Evolutionary conservation across 805 yeast genomes (phyloP).

Genomic region (Zygosaccharomyces bailii): DNA sequence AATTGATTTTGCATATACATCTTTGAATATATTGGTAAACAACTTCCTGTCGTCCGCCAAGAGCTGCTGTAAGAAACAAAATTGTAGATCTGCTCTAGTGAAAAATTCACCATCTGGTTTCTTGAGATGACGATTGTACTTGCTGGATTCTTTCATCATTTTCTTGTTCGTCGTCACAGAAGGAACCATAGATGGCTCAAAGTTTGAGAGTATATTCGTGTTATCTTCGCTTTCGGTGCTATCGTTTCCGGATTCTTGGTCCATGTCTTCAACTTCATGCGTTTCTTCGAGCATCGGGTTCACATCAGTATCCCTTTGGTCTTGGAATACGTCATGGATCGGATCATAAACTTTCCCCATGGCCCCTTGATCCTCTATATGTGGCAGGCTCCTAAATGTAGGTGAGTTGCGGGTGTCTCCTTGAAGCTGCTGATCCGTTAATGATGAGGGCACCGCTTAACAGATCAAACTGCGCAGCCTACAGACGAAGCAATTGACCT

Average conservation of each 20-base stretch:
- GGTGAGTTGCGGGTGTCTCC: background rate
- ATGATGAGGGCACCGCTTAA: background rate
- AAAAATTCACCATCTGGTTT: slow-evolving; percentile 91
- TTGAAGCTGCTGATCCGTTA: background rate
- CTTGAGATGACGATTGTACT: slow-evolving; percentile 56
- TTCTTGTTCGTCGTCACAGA: slow-evolving; percentile 17
- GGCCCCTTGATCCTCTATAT: background rate
- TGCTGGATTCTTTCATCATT: slow-evolving; percentile 26
- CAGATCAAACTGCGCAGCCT: background rate
- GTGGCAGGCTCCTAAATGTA: background rate
- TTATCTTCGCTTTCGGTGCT: slow-evolving; percentile 26
- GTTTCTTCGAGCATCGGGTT: slow-evolving; percentile 11
- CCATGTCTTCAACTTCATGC: slow-evolving; percentile 17
- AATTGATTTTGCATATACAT: slow-evolving; percentile 36
- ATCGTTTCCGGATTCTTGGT: slow-evolving; percentile 14
- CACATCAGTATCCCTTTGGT: slow-evolving; percentile 3
- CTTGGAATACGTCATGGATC: slow-evolving; percentile 36
- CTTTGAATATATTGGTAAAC: slow-evolving; percentile 61
- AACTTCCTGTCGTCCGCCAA: slow-evolving; percentile 62
- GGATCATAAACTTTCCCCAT: slow-evolving; percentile 38
- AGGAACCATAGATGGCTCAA: slow-evolving; percentile 14
- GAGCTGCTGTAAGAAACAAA: slow-evolving; percentile 63
- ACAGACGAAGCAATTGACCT: too few species aligned
- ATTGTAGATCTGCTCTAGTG: slow-evolving; percentile 84
- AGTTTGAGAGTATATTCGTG: slow-evolving; percentile 8